Evolutionary conservation across 306 rosid genomes (phyloP).

Genomic region (Sophora flavescens): DNA sequence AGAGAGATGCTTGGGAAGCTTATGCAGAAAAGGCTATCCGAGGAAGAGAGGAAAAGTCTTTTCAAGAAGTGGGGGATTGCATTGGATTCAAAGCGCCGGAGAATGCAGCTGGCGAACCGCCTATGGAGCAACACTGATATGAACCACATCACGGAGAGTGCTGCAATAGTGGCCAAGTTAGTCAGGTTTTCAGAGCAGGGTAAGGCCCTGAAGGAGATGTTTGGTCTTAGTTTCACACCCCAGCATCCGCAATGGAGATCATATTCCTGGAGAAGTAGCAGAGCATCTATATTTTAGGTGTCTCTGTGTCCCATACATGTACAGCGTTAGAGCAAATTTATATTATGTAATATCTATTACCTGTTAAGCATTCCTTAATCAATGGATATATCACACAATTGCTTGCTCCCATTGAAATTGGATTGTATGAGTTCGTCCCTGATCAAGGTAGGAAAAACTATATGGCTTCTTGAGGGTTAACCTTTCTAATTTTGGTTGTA

Average conservation of each 20-base stretch:
- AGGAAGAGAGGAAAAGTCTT: constrained; percentile 63
- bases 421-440: background rate
- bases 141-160: constrained; percentile 70
- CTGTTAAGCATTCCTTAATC: background rate
- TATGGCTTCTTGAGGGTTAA: constrained; percentile 6
- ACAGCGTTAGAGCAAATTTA: constrained; percentile 3
- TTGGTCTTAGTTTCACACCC: constrained; percentile 83
- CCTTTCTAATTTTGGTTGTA: constrained; percentile 28
- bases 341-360: constrained; percentile 5
- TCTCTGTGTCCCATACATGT: background rate
- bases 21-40: constrained; percentile 73
- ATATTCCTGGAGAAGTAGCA: constrained; percentile 67
- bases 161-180: constrained; percentile 71
- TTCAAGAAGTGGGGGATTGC: constrained; percentile 76
- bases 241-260: constrained; percentile 55
- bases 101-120: constrained; percentile 66
- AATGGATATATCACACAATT: constrained; percentile 24
- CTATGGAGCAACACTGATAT: constrained; percentile 69
- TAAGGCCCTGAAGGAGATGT: constrained; percentile 77
- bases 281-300: constrained; percentile 51
- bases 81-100: constrained; percentile 80
- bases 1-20: constrained; percentile 66
- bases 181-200: constrained; percentile 76
- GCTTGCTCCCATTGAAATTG: constrained; percentile 11
- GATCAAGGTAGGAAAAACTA: constrained; percentile 29